Percentiles rank a stretch among this genome's conserved stretches.
Conservation (phyloP, 1,284 basidiomycete species). For the Filobasidium uniguttulatum region DNA sequence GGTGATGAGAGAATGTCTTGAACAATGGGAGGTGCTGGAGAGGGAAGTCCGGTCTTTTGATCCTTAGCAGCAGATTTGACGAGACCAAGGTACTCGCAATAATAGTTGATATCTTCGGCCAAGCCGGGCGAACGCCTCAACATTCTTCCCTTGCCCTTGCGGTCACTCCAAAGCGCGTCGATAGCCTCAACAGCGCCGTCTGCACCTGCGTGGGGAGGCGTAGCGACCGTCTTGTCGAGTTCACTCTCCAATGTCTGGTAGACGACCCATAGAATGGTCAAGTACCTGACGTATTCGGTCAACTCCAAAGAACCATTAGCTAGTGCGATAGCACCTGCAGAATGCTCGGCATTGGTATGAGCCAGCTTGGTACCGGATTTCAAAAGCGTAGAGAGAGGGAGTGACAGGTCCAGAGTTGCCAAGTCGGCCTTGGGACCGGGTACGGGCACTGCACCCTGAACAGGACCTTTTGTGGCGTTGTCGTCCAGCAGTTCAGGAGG, state of each 20-base stretch:
- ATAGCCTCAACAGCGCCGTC: slow-evolving; percentile 6
- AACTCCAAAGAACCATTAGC: slow-evolving; percentile 49
- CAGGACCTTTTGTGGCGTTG: too few species aligned
- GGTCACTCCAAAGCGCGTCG: slow-evolving; percentile 6
- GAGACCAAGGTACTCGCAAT: slow-evolving; percentile 7
- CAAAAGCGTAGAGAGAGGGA: slow-evolving; percentile 39
- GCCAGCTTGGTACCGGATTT: slow-evolving; percentile 47
- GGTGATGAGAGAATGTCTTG: slow-evolving; percentile 34
- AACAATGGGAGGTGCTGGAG: slow-evolving; percentile 32
- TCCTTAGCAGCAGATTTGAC: slow-evolving; percentile 35
- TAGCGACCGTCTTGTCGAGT: slow-evolving; percentile 1
- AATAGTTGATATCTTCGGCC: slow-evolving; percentile 50
- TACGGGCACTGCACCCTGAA: neutral
- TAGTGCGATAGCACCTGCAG: slow-evolving; percentile 48
- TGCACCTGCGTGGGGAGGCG: too few species aligned
- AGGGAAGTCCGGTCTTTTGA: slow-evolving; percentile 41
- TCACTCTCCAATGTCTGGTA: slow-evolving; percentile 39
- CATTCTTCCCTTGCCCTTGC: slow-evolving; percentile 8
- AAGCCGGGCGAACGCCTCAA: slow-evolving; percentile 32
- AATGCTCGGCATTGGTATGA: slow-evolving; percentile 51
- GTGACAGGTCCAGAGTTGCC: slow-evolving; percentile 25
- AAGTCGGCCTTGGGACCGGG: neutral
- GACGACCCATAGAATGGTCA: slow-evolving; percentile 63
- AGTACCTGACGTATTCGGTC: slow-evolving; percentile 54
- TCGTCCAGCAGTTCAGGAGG: slow-evolving; percentile 8